Conservation (phyloP, 805 yeast genomes). For the Nakazawaea pomicola region DNA sequence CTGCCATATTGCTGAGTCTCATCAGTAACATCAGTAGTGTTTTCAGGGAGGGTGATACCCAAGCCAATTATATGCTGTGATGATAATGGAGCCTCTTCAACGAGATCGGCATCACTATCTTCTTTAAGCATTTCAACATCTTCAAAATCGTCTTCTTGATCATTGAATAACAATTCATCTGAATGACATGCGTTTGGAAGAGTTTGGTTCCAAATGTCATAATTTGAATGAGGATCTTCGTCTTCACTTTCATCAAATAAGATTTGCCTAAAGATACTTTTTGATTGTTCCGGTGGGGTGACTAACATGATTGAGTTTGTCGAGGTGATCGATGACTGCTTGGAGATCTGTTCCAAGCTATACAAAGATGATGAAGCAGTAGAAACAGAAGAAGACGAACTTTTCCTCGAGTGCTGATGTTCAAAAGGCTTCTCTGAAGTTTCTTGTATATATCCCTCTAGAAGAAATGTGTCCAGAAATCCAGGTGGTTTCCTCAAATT, state of each 20-base stretch:
- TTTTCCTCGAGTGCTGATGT: constrained; percentile 1
- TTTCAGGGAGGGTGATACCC: background rate
- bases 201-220: background rate
- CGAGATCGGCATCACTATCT: background rate
- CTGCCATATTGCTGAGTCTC: background rate
- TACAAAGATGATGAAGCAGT: constrained; percentile 1
- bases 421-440: no score
- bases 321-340: background rate
- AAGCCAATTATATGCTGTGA: background rate
- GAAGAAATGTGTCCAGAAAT: no score
- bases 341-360: background rate
- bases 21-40: background rate
- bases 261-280: constrained; percentile 6
- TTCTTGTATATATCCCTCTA: no score
- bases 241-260: constrained; percentile 5
- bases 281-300: constrained; percentile 1
- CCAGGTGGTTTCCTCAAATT: no score
- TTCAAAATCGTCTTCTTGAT: no score
- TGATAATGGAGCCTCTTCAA: background rate
- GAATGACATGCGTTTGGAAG: background rate
- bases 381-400: constrained; percentile 1
- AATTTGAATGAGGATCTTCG: background rate
- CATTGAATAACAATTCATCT: no score
- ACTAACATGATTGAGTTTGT: background rate
- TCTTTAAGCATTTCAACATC: background rate